phyloP scores from a whole-genome alignment of 345 rosid species.

The Psidium friedrichsthalianum region DNA sequence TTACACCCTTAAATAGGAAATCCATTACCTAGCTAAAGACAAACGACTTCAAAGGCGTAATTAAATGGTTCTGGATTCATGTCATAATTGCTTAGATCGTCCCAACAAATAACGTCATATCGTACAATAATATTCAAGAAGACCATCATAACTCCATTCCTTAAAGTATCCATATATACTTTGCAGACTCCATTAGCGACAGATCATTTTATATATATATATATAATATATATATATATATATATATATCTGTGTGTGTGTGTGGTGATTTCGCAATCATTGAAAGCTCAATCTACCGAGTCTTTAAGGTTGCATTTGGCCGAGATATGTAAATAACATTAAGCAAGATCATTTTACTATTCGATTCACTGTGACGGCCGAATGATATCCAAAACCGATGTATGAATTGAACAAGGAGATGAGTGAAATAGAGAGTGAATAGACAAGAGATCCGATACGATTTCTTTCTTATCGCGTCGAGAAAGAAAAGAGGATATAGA shows the following conservation, averaged over 20 bases:
- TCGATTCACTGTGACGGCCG: not conserved
- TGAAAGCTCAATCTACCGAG: not conserved
- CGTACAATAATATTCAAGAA: not conserved
- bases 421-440: not conserved
- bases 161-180: not conserved
- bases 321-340: rapidly evolving
- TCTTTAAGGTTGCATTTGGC: not conserved
- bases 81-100: not conserved
- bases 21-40: not conserved
- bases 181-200: not conserved
- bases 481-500: not conserved
- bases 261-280: not conserved
- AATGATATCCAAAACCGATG: not conserved
- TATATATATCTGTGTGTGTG: no score
- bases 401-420: not conserved
- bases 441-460: not conserved
- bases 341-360: not conserved
- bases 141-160: not conserved
- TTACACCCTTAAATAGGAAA: not conserved
- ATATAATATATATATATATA: no score
- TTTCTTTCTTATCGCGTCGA: not conserved
- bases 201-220: rapidly evolving
- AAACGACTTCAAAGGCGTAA: not conserved
- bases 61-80: not conserved
- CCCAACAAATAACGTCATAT: not conserved